Evolutionary conservation across 1,139 yeast species (phyloP), one percentile per base, ranked within the genome.

Genomic region (Suhomyces taliae): DNA sequence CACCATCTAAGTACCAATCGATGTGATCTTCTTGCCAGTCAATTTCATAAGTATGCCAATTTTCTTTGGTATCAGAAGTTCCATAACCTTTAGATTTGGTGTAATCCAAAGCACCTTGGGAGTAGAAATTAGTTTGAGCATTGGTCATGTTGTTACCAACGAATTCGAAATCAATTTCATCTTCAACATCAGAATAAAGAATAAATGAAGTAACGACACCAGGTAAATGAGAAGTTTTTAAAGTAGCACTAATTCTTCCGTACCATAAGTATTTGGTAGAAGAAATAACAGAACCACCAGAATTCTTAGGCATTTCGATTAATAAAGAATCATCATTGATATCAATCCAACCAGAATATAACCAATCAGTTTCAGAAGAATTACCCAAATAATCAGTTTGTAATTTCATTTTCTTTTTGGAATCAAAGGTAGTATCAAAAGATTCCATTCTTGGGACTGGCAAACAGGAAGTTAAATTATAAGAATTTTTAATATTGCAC

Each of bases 191-290:
- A 1, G 96, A 87, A 70, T 83, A 87, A 50, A 89, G 68, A 65
- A 90, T 89, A 59, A 85, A 82, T 12, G 96, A 93, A 14, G 95
- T 78, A 51, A 90, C 81, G 41, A 90, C 96, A 72, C 97, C 97
- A 27, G 68, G 73, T 44, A 81, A 82, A 59, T 82, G 88, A 1
- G 96, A 86, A 1, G 95, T 76, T 67, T 86, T 88, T 57, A 90
- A 60, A 31, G 76, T 80, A 37, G 88, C 85, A 37, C 82, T 69
- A 35, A 89, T 78, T 61, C 83, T 87, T 47, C 97, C 98, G 66
- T 87, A 90, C 96, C 96, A 90, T 45, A 90, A 69, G 64, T 81
- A 89, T 59, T 82, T 77, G 6, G 95, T 81, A 3, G 96, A 86
- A 0, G 96, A 85, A 34, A 90, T 64, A 44, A 90, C 93, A 7